A percentile compares a stretch with the other conserved stretches of the same genome.
Evolutionary conservation across 164 flowering plant species (phyloP).

Genomic region (grape (Vitis vinifera)): ASM3070453v1 NC_081814.1:12021501-12022000

Average conservation of each 20-base stretch:
- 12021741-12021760: conserved; percentile 93
- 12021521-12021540: not conserved
- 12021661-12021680: no score
- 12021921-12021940: no score
- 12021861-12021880: not conserved
- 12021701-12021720: conserved; percentile 8
- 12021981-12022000: no score
- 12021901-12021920: no score
- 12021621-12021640: no score
- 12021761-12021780: conserved; percentile 98
- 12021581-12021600: no score
- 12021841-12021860: conserved; percentile 65
- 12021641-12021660: no score
- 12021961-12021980: no score
- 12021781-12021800: conserved; percentile 86
- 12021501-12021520: not conserved
- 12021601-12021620: no score
- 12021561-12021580: not conserved
- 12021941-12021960: no score
- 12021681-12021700: no score
- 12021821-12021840: conserved; percentile 93
- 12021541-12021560: not conserved
- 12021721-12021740: conserved; percentile 90
- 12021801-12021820: conserved; percentile 72
- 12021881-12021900: no score